Evolutionary conservation across 345 rosid species (phyloP).

Genomic region (Pugionium dolabratum): DNA sequence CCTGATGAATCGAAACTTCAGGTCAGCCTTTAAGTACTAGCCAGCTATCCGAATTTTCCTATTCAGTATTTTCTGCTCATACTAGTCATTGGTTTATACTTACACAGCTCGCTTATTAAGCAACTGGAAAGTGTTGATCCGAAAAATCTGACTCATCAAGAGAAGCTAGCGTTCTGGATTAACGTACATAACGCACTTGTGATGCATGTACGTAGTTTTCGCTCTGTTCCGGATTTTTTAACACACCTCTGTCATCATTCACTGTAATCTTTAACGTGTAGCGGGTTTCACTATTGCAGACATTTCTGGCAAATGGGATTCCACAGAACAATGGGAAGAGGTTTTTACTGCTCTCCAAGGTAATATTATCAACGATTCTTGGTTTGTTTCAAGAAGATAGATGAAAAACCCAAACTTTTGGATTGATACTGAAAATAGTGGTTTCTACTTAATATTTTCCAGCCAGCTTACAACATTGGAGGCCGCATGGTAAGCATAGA

Average conservation of each 20-base stretch:
- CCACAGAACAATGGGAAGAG: conserved; percentile 88
- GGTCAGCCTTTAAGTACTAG: conserved; percentile 48
- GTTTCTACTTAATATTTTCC: conserved; percentile 25
- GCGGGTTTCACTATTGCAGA: conserved; percentile 41
- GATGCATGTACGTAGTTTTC: conserved; percentile 71
- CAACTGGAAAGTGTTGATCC: conserved; percentile 72
- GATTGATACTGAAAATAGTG: neutral
- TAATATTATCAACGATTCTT: conserved; percentile 23
- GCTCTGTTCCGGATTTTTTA: conserved; percentile 12
- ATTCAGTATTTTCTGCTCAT: neutral
- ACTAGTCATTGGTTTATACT: conserved; percentile 21
- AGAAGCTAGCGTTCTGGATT: conserved; percentile 95
- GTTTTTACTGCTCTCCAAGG: conserved; percentile 76
- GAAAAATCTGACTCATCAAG: conserved; percentile 68
- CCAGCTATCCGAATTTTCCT: neutral
- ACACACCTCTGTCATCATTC: no score
- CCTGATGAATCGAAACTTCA: conserved; percentile 74
- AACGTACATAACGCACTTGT: conserved; percentile 84
- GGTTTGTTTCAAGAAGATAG: neutral
- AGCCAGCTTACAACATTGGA: conserved; percentile 89
- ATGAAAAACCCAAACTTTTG: neutral
- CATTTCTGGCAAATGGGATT: conserved; percentile 81
- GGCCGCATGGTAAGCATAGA: conserved; percentile 85
- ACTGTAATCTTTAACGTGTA: neutral
- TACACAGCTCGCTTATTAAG: conserved; percentile 65